Conservation (phyloP, 108 stramenopile genomes). For the Skeletonema menzelii region DNA sequence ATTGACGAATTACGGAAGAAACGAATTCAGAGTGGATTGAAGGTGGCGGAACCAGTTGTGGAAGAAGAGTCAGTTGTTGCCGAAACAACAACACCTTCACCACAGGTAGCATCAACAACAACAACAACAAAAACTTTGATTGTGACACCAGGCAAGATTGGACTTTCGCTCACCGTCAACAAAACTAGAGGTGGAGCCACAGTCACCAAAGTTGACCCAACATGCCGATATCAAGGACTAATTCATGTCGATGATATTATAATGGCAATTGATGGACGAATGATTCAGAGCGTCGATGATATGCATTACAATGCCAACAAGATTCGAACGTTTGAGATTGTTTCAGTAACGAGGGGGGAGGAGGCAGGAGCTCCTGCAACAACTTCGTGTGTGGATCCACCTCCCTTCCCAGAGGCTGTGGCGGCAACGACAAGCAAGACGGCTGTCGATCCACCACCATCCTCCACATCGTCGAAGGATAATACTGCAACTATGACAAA, state of each 20-base stretch:
- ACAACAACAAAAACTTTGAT: background rate
- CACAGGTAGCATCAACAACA: background rate
- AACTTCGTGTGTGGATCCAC: background rate
- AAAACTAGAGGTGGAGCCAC: background rate
- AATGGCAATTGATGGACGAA: constrained; percentile 3
- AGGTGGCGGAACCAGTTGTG: too few relatives aligned
- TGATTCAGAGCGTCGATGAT: background rate
- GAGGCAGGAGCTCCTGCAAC: background rate
- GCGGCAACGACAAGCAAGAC: background rate
- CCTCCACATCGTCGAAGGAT: background rate
- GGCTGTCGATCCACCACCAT: background rate
- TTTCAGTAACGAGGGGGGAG: background rate
- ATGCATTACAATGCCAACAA: background rate
- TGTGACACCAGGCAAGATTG: constrained; percentile 12
- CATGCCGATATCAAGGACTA: background rate
- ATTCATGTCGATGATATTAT: constrained; percentile 6
- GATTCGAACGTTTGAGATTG: constrained; percentile 4
- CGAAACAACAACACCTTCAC: background rate
- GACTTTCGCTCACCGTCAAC: background rate
- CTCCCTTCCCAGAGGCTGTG: background rate
- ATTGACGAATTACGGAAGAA: background rate
- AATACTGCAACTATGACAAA: background rate
- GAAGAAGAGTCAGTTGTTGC: too few relatives aligned
- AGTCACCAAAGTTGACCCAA: background rate
- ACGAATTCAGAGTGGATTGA: background rate